Base-by-base conservation (phyloP, 805 yeast genomes). In the Metschnikowia proteae region DNA sequence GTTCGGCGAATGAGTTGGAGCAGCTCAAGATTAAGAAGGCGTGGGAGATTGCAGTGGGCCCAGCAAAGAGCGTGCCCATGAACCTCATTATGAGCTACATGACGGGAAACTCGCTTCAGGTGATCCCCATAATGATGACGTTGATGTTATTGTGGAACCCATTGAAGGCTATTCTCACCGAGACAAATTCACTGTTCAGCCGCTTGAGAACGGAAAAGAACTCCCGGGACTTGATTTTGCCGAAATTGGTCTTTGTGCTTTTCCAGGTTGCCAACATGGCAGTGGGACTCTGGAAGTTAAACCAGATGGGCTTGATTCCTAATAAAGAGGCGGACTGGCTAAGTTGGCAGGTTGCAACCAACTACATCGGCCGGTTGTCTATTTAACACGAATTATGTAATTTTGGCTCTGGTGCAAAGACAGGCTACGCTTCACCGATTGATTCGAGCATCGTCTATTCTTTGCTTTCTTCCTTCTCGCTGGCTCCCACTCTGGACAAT, bases 71-170 rank as follows among this genome's bases (percentile, higher is more conserved):
- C 17, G 77, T 94, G n/a, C 96, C 97, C 6, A 86, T 89, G 95
- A 94, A 88, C 60, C 65, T 87, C 43, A 71, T 88, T 42, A 88
- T 92, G 96, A 82, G 89, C 52, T 94, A 88, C 65, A 88, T 92
- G 88, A 82, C 96, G 0, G 98, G 98, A 30, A 85, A 86, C 59
- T 80, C 95, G 3, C 70, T 94, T 27, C 98, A 94, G 60, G 76
- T 92, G 56, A 89, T 92, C 54, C 94, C 97, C 3, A 86, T 92
- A 41, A 84, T 90, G 69, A 91, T 90, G 87, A 85, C 96, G 0
- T 64, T 87, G 28, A 88, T 85, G 88, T 72, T 92, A 57, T 81
- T 94, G 55, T 78, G 87, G 54, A 83, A 81, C 41, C 94, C 97
- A 0, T 59, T 88, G 33, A 83, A 81, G 58, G 88, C 95, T 25